Percentiles rank a stretch among this genome's conserved stretches.
phyloP scores from a whole-genome alignment of 495 filamentous ascomycete species.

The Aspergillus heteromorphus region DNA sequence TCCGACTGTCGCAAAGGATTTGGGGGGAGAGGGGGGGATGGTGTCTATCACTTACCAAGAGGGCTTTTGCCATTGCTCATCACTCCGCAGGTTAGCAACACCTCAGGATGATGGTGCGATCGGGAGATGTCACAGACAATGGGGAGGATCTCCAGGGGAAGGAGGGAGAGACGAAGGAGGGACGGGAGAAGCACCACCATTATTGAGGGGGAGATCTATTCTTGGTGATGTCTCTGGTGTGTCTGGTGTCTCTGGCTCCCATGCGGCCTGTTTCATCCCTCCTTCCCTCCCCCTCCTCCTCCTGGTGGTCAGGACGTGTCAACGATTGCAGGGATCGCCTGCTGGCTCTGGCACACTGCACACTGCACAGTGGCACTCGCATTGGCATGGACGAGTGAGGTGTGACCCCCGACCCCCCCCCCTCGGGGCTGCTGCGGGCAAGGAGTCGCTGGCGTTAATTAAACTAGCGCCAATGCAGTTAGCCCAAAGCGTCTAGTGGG shows the following conservation, averaged over 20 bases:
- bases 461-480: slow-evolving; percentile 11
- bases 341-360: background rate
- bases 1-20: too few relatives aligned
- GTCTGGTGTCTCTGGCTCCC: slow-evolving; percentile 2
- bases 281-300: background rate
- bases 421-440: background rate
- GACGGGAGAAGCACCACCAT: background rate
- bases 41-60: background rate
- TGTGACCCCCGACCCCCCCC: slow-evolving; percentile 1
- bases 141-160: background rate
- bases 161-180: too few relatives aligned
- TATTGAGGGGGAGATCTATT: background rate
- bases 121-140: background rate
- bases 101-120: background rate
- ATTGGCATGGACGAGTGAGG: background rate
- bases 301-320: slow-evolving; percentile 5
- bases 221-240: too few relatives aligned
- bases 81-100: background rate
- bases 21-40: background rate
- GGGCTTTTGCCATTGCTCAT: background rate
- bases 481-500: slow-evolving; percentile 7
- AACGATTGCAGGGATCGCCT: slow-evolving; percentile 7
- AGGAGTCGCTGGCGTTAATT: slow-evolving; percentile 12
- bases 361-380: too few relatives aligned
- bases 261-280: slow-evolving; percentile 7